Base-by-base conservation (phyloP, 306 rosid genomes). In the Leucaena leucocephala region DNA sequence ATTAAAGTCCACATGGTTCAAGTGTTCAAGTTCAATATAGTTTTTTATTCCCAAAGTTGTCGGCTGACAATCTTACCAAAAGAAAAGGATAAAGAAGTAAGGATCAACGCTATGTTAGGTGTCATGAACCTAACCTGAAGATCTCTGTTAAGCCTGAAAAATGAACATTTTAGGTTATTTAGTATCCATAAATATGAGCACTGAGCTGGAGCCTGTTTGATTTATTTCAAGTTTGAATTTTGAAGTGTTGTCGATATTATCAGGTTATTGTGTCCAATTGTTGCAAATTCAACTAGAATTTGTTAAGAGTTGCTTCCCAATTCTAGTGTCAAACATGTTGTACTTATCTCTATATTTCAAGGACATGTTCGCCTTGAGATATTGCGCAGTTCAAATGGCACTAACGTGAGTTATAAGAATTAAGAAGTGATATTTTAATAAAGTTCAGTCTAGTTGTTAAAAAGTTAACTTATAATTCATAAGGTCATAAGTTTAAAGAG, bases 31-130 rank as follows among this genome's bases (percentile, higher is more conserved):
- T 11, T 33, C 68, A 74, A 75, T 78, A 35, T 82, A 74, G 78
- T 85, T 77, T 81, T 36, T 68, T 77, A 74, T 64, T 80, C 58
- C 2, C 7, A 39, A 8, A 67, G 15, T n/a, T 67, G 72, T 67
- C 40, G 62, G 71, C 48, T 75, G 13, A 71, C 52, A 33, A 33
- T 55, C 44, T 16, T 22, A 3, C n/a, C 64, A 22, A 42, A 21
- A 76, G 11, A 17, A n/a, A 62, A 67, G 46, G 17, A 59, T 40
- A 9, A 19, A 42, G 46, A 67, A 19, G 15, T 1, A n/a, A 39
- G 21, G 27, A 67, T 61, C 19, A 59, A 59, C 14, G 15, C 66
- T 11, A 58, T 5, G 15, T 59, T 22, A 27, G 66, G 38, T 22
- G 3, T 38, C 2, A 13, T 12, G 7, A 42, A 9, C 34, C 22